Evolutionary conservation across 2,329 filamentous ascomycete species (phyloP).

Genomic region (Diplodia intermedia): DNA sequence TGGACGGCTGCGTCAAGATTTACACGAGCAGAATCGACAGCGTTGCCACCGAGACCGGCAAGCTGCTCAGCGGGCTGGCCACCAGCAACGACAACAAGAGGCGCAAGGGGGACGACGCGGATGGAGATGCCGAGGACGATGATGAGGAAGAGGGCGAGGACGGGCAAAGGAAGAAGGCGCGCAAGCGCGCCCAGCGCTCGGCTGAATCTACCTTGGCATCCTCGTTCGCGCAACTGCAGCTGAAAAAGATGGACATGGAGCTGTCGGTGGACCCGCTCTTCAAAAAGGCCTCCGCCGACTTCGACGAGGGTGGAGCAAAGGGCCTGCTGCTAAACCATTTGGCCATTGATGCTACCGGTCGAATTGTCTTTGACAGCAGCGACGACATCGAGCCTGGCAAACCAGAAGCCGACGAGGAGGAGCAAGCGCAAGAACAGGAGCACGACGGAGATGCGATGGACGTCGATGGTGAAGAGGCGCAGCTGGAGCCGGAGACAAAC

Average conservation of each 20-base stretch:
- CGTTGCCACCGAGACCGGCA: conserved; percentile 95
- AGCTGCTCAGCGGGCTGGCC: conserved; percentile 89
- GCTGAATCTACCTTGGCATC: conserved; percentile 93
- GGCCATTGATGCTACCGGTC: conserved; percentile 88
- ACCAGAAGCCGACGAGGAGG: conserved; percentile 49
- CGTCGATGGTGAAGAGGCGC: conserved; percentile 39
- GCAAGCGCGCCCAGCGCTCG: conserved; percentile 81
- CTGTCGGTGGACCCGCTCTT: conserved; percentile 98
- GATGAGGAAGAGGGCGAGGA: conserved; percentile 69
- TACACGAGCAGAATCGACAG: conserved; percentile 98
- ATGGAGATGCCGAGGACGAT: conserved; percentile 55
- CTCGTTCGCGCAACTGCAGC: conserved; percentile 83
- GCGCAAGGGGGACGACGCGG: conserved; percentile 44
- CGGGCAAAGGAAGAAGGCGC: conserved; percentile 63
- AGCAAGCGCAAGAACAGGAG: conserved; percentile 45
- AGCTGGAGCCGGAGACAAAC: conserved; percentile 46
- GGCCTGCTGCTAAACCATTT: conserved; percentile 93
- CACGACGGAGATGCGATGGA: conserved; percentile 51
- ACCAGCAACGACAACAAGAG: conserved; percentile 74
- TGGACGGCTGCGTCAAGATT: conserved; percentile 98
- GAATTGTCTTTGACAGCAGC: conserved; percentile 98
- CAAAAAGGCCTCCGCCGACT: conserved; percentile 98
- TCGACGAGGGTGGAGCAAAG: conserved; percentile 97
- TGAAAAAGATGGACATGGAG: conserved; percentile 98
- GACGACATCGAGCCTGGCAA: conserved; percentile 71